A percentile compares a stretch with the other conserved stretches of the same genome.
Conservation (phyloP, 257 asterid genomes). For the Rauvolfia tetraphylla region DNA sequence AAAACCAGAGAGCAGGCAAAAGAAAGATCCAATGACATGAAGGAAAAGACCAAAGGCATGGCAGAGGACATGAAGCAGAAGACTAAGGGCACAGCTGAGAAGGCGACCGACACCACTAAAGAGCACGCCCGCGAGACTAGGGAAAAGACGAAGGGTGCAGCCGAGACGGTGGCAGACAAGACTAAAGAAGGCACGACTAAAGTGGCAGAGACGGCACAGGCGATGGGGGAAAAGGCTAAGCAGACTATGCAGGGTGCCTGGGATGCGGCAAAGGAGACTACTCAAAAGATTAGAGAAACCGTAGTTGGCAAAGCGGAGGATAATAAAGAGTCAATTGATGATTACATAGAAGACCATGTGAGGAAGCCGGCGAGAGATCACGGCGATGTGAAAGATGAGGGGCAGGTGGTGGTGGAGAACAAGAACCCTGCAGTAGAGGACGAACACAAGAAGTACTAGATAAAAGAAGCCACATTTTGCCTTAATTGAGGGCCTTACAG, state of each 20-base stretch:
- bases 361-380: slow-evolving; percentile 31
- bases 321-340: slow-evolving; percentile 31
- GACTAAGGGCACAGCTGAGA: slow-evolving; percentile 17
- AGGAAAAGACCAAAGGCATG: slow-evolving; percentile 31
- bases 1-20: slow-evolving; percentile 11
- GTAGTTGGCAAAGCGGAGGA: slow-evolving; percentile 57
- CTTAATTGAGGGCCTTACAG: no score
- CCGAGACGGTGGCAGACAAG: slow-evolving; percentile 30
- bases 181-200: slow-evolving; percentile 31
- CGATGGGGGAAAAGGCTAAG: slow-evolving; percentile 33
- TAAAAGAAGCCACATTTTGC: no score
- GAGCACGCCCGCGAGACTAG: slow-evolving; percentile 10
- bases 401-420: slow-evolving; percentile 42
- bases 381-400: slow-evolving; percentile 30
- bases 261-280: slow-evolving; percentile 41
- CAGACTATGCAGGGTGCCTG: slow-evolving; percentile 31
- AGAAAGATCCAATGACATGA: slow-evolving; percentile 27
- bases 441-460: slow-evolving; percentile 14
- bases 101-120: slow-evolving; percentile 18
- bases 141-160: slow-evolving; percentile 7
- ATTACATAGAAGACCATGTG: slow-evolving; percentile 47
- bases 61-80: slow-evolving; percentile 12
- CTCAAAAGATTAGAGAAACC: slow-evolving; percentile 52
- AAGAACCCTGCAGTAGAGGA: slow-evolving; percentile 26
- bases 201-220: slow-evolving; percentile 18